Evolutionary conservation across 164 flowering plant genomes (phyloP).

Genomic region (Sextonia rubra): DNA sequence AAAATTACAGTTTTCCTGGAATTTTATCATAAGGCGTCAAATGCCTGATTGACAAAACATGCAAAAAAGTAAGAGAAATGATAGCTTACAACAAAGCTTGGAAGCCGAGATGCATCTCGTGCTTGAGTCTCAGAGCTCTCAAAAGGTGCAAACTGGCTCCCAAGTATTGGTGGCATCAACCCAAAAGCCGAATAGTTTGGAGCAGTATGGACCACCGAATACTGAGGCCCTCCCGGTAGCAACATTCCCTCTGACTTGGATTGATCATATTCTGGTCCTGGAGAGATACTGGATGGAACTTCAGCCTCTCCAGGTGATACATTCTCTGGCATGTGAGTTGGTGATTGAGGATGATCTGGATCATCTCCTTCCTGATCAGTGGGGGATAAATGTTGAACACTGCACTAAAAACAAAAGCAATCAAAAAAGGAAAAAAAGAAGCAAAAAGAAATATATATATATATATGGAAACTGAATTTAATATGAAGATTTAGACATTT

Average conservation of each 20-base stretch:
- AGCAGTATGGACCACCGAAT: constrained; percentile 48
- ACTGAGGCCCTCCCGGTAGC: constrained; percentile 48
- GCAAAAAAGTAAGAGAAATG: background rate
- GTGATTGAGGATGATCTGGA: constrained; percentile 38
- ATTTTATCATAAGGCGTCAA: too few species aligned
- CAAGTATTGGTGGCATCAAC: constrained; percentile 49
- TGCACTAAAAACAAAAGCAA: constrained; percentile 18
- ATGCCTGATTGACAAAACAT: too few species aligned
- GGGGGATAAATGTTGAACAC: constrained; percentile 37
- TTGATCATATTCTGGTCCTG: constrained; percentile 38
- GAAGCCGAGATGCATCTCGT: constrained; percentile 62
- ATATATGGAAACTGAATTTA: background rate
- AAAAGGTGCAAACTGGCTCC: constrained; percentile 52
- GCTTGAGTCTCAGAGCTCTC: constrained; percentile 71
- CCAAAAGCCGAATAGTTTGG: constrained; percentile 55
- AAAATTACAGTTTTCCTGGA: too few species aligned
- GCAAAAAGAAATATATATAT: too few species aligned
- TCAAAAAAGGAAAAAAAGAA: background rate
- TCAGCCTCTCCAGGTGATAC: constrained; percentile 36
- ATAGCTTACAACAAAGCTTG: constrained; percentile 64
- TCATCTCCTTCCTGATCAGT: constrained; percentile 36
- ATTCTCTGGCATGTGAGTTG: constrained; percentile 33
- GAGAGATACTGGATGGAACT: constrained; percentile 28
- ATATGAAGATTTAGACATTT: background rate
- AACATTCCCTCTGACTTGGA: constrained; percentile 46